A percentile compares a stretch with the other conserved stretches of the same genome.
Evolutionary conservation across 2,329 filamentous ascomycete species (phyloP).

Genomic region (Exophiala sp.): DNA sequence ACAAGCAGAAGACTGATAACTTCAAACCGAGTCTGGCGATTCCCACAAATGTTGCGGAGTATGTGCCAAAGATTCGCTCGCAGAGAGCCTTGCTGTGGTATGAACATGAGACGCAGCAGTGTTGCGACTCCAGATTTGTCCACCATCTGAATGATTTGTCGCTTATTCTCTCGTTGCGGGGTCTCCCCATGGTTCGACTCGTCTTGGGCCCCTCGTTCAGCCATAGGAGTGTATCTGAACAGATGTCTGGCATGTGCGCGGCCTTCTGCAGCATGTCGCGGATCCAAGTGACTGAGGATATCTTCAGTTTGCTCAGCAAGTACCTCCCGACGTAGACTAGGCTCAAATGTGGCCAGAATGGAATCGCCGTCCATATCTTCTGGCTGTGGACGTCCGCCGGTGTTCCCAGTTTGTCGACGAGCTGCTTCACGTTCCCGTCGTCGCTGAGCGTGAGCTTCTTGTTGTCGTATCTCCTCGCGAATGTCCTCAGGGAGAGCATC

Average conservation of each 20-base stretch:
- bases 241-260: slow-evolving; percentile 60
- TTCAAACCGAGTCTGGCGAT: slow-evolving; percentile 90
- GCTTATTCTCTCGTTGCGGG: slow-evolving; percentile 43
- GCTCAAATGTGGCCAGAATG: slow-evolving; percentile 84
- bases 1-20: slow-evolving; percentile 88
- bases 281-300: slow-evolving; percentile 73
- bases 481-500: slow-evolving; percentile 88
- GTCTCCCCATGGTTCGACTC: slow-evolving; percentile 24
- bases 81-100: slow-evolving; percentile 81
- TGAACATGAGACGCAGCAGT: slow-evolving; percentile 96
- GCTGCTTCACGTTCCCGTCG: slow-evolving; percentile 78
- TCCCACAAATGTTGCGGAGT: slow-evolving; percentile 86
- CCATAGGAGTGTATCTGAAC: slow-evolving; percentile 50
- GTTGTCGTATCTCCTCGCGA: slow-evolving; percentile 80
- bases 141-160: slow-evolving; percentile 88
- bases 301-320: slow-evolving; percentile 89
- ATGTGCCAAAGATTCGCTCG: slow-evolving; percentile 79
- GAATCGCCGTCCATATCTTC: slow-evolving; percentile 89
- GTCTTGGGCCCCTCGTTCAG: slow-evolving; percentile 36
- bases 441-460: slow-evolving; percentile 82
- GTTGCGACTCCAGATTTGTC: slow-evolving; percentile 94
- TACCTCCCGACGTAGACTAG: slow-evolving; percentile 75
- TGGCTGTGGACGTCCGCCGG: slow-evolving; percentile 48
- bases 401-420: slow-evolving; percentile 54
- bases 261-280: slow-evolving; percentile 79